Conservation (phyloP, 1,139 yeast genomes). For the Yamadazyma oceani region DNA sequence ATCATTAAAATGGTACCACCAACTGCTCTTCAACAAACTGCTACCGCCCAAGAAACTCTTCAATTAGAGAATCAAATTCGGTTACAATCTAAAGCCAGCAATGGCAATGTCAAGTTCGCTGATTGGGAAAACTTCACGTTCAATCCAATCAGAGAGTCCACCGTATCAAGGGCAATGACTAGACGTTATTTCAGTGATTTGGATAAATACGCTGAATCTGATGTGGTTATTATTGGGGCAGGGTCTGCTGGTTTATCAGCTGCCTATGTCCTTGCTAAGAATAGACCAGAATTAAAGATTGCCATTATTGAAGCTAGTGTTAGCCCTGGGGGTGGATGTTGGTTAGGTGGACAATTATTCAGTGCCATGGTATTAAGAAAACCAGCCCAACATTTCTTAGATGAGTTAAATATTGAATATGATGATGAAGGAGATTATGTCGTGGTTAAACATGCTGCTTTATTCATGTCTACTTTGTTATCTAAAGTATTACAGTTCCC, state of each 20-base stretch:
- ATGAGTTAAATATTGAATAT: slow-evolving; percentile 62
- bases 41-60: slow-evolving; percentile 4
- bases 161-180: slow-evolving; percentile 85
- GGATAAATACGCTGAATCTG: slow-evolving; percentile 74
- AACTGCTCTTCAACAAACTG: slow-evolving; percentile 19
- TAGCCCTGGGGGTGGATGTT: slow-evolving; percentile 80
- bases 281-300: slow-evolving; percentile 74
- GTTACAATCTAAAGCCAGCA: slow-evolving; percentile 8
- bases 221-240: slow-evolving; percentile 74
- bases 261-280: slow-evolving; percentile 69
- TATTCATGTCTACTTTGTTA: slow-evolving; percentile 70
- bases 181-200: slow-evolving; percentile 70
- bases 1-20: slow-evolving; percentile 38
- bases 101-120: slow-evolving; percentile 28
- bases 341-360: slow-evolving; percentile 80
- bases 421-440: slow-evolving; percentile 83
- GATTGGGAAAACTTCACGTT: slow-evolving; percentile 72
- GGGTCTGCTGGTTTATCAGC: slow-evolving; percentile 80
- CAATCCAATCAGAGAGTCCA: slow-evolving; percentile 74
- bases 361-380: slow-evolving; percentile 79
- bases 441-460: slow-evolving; percentile 79
- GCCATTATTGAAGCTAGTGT: slow-evolving; percentile 76
- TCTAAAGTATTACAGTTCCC: slow-evolving; percentile 72
- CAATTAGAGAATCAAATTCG: not conserved
- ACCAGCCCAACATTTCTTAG: slow-evolving; percentile 70